Conservation (phyloP, 2,329 filamentous ascomycete genomes). For the Aspergillus fructus region DNA sequence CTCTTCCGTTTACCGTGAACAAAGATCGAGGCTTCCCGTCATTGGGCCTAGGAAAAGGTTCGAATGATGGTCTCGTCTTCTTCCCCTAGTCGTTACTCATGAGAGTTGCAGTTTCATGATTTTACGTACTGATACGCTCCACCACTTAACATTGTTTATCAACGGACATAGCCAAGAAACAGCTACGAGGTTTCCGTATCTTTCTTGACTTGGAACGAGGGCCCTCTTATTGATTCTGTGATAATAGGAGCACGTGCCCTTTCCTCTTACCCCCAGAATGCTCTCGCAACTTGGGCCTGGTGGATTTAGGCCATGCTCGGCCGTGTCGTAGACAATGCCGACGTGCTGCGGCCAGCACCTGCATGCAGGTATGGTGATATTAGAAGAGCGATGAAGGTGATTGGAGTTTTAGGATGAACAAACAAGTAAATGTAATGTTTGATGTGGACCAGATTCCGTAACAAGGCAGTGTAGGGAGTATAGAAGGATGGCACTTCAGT, state of each 20-base stretch:
- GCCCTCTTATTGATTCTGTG: background rate
- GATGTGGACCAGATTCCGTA: background rate
- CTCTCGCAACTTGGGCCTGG: background rate
- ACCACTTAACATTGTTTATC: background rate
- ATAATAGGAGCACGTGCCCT: background rate
- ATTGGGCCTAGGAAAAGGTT: background rate
- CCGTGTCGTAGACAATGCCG: background rate
- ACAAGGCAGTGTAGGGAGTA: background rate
- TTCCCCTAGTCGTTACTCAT: background rate
- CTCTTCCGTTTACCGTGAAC: background rate
- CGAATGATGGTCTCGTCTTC: background rate
- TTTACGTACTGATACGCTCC: background rate
- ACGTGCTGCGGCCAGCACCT: background rate
- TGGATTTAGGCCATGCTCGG: background rate
- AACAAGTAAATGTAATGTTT: background rate
- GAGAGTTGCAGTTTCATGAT: background rate
- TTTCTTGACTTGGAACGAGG: background rate
- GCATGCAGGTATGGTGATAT: background rate
- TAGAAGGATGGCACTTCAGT: background rate
- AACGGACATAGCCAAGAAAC: background rate
- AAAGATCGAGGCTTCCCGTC: background rate
- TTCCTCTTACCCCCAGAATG: background rate
- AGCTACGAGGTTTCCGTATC: background rate
- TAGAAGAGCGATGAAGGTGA: background rate
- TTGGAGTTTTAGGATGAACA: background rate